Base-by-base conservation (phyloP, 345 rosid species). In the Adansonia digitata region DNA sequence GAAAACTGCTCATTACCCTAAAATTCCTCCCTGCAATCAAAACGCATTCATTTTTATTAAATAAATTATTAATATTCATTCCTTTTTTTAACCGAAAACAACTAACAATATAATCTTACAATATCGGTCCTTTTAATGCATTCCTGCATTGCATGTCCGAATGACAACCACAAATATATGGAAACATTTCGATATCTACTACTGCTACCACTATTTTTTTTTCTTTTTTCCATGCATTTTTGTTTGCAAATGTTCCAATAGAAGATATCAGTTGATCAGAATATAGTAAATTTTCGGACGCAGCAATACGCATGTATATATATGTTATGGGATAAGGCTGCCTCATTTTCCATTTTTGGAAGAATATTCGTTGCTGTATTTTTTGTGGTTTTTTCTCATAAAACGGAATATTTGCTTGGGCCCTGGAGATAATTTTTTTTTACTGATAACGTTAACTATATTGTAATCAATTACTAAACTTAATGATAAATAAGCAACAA, bases 1-100 rank as follows among this genome's bases (percentile, higher is more conserved):
- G 96, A 81, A 85, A 94, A 57, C 90, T 82, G 77, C 86, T 86
- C 85, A 85, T 86, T 60, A 78, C 90, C 89, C 93, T 91, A 69
- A 88, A 81, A 79, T 86, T 87, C 83, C 92, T 86, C 34, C 90
- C 87, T 43, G 72, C 70, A 48, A 20, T 0, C 40, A 31, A 35
- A 43, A 4, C 57, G 26, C 22, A 22, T 34, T 7, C 42, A 17
- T 18, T 17, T 7, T 13, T 61, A 61, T 34, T 31, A 15, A 60
- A 60, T 34, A 31, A 31, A 31, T 3, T 31, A 31, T 39, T 6
- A 39, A n/a, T 31, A 52, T 53, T 55, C 37, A 45, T 4, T 46
- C 13, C 2, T 14, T 68, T 15, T 26, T 2, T 22, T 43, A 27
- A 27, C 53, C 72, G 9, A 48, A 68, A 48, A 46, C 40, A 69